Base-by-base conservation (phyloP, 805 yeast species). In the Peterozyma xylosa region DNA sequence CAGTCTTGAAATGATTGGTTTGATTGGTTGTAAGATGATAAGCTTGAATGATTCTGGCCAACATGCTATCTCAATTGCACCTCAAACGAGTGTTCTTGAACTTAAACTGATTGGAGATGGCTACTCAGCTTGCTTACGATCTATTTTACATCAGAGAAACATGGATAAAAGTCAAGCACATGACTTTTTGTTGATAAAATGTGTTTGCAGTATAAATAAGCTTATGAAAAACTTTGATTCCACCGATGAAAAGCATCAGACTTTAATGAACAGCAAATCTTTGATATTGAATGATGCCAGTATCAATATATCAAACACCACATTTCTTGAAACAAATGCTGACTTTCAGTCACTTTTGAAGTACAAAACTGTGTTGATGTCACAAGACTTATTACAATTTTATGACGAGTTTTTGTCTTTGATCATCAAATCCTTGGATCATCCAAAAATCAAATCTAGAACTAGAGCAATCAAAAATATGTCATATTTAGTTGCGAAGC, bases 391-490 rank as follows among this genome's bases (percentile, higher is more conserved):
- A 14, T 43, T 64, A 10, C 50, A 57, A 3, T 56, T 70, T 2
- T 80, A 81, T 52, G 82, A 80, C 16, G 66, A 64, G 2, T 78
- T 82, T 42, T 49, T 85, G 41, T 61, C 60, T 18, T 60, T 79
- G 13, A 58, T 85, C 3, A 51, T 82, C 21, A 60, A 66, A 2
- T 62, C 76, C 1, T 56, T 81, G 27, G 73, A 68, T 29, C 72
- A 74, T 49, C 61, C 71, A 1, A 75, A 74, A 46, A 67, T 73
- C 33, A 77, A 73, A 46, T 59, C 80, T 1, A 69, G 81, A 53
- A 68, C 85, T 0, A 75, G 80, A 41, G 88, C 93, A 0, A 68
- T 88, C 13, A 82, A 78, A 47, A 73, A 79, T 36, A 60, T 88
- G 14, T 70, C 89, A 0, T 54, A 67, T 11, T 53, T 88, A 14